Conservation (phyloP, 345 rosid genomes). For the Cochlearia excelsa region DNA sequence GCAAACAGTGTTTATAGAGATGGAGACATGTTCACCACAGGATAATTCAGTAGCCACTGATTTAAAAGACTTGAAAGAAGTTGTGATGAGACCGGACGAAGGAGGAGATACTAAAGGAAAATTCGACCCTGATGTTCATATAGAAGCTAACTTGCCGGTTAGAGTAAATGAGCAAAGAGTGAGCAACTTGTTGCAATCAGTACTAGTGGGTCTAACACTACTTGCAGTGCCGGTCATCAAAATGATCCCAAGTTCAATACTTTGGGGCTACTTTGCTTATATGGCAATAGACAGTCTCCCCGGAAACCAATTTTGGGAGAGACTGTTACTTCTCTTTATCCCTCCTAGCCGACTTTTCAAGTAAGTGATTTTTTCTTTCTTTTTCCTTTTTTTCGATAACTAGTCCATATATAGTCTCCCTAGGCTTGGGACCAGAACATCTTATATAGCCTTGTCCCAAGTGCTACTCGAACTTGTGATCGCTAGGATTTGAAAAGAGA, state of each 20-base stretch:
- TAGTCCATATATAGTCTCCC: no score
- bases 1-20: slow-evolving; percentile 60
- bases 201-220: slow-evolving; percentile 56
- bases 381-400: background rate
- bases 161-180: slow-evolving; percentile 86
- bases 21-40: slow-evolving; percentile 38
- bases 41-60: slow-evolving; percentile 41
- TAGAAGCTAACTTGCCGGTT: slow-evolving; percentile 74
- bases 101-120: slow-evolving; percentile 35
- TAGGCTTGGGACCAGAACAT: no score
- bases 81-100: slow-evolving; percentile 49
- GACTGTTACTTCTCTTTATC: slow-evolving; percentile 63
- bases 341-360: slow-evolving; percentile 66
- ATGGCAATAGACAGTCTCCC: slow-evolving; percentile 94
- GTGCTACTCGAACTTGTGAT: no score
- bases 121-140: slow-evolving; percentile 74
- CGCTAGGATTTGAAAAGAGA: background rate
- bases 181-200: slow-evolving; percentile 72
- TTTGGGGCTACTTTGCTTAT: slow-evolving; percentile 86
- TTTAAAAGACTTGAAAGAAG: slow-evolving; percentile 66
- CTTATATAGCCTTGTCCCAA: no score
- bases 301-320: slow-evolving; percentile 85
- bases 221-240: slow-evolving; percentile 64
- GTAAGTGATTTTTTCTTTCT: slow-evolving; percentile 29
- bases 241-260: slow-evolving; percentile 75